Evolutionary conservation across 352 stramenopile species (phyloP).

Genomic region (Phytopythium litorale): DNA sequence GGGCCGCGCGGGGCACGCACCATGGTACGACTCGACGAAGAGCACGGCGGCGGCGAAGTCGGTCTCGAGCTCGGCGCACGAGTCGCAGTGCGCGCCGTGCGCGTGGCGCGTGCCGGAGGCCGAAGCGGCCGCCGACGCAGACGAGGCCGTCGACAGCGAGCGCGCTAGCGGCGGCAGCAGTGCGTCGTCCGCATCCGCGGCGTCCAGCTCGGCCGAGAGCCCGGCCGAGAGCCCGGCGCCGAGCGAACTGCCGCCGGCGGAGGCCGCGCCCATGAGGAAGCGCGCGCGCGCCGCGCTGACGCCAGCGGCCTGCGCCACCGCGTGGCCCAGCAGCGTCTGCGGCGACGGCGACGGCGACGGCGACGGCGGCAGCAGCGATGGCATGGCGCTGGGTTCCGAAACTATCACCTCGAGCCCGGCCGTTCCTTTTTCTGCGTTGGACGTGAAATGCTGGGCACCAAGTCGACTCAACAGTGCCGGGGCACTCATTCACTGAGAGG

Average conservation of each 20-base stretch:
- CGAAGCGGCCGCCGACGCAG: constrained; percentile 11
- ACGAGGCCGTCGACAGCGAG: constrained; percentile 31
- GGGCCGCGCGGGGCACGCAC: constrained; percentile 1
- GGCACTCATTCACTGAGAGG: too few species aligned
- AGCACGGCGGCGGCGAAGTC: constrained; percentile 71
- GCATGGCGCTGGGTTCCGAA: constrained; percentile 17
- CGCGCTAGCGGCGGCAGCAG: constrained; percentile 11
- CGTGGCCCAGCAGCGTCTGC: constrained; percentile 27
- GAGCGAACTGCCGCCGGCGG: constrained; percentile 8
- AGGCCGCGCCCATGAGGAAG: constrained; percentile 29
- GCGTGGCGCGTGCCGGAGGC: constrained; percentile 11
- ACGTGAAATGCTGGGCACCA: neutral
- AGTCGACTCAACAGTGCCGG: too few species aligned
- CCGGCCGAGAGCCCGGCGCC: neutral
- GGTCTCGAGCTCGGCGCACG: constrained; percentile 53
- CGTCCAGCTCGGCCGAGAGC: constrained; percentile 37
- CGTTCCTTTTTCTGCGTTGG: neutral
- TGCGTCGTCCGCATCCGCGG: constrained; percentile 24
- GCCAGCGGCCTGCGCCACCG: constrained; percentile 38
- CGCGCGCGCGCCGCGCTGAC: constrained; percentile 40
- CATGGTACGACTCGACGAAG: constrained; percentile 81
- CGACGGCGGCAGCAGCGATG: constrained; percentile 29
- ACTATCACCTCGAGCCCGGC: too few species aligned
- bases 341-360: constrained; percentile 29
- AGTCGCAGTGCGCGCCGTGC: constrained; percentile 31